Base-by-base conservation (phyloP, 768 basidiomycete genomes). In the Coprinopsis marcescibilis region DNA sequence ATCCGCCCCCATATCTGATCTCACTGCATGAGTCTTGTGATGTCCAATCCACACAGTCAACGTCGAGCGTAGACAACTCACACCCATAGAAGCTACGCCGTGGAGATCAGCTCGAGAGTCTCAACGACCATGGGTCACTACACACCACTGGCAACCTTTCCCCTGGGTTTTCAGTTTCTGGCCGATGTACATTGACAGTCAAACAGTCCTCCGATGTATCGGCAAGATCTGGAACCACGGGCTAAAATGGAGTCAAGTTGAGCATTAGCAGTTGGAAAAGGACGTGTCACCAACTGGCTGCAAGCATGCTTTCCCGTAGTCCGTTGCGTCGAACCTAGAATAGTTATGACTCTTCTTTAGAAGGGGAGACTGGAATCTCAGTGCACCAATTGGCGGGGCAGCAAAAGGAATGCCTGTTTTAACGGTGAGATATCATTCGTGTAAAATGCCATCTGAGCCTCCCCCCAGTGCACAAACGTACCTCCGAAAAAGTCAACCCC, bases 321-420 rank as follows among this genome's bases (percentile, higher is more conserved):
- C 62, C 6, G 63, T 71, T 0, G 77, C 76, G 42, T 77, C 62
- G 40, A 80, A 65, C 3, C 66, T 55, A 4, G 55, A 24, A 2
- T 59, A 52, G 3, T 63, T 60, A 1, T 67, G 48, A 0, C 57
- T 62, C n/a, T 68, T 67, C 50, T 77, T 69, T 1, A 73, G 63
- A 1, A 78, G 64, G 5, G 76, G 68, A 1, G 68, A 67, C 32
- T 65, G 63, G 45, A 78, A 65, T 24, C 78, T 68, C 19, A 76
- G 52, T 27, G 65, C 48, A 3, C 75, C 76, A 20, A 77, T 43
- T 13, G 79, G 78, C 5, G 77, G 72, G 49, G 78, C 68, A 15
- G 74, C 77, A 45, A 65, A 81, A 1, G 77, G 78, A 35, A 81
- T 76, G 19, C 70, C 76, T 69, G n/a, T n/a, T n/a, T n/a, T n/a